Percentiles rank a stretch among this genome's conserved stretches.
These are phyloP conservation scores for Neurospora pannonica DNA, from an alignment of 495 filamentous ascomycete genomes.

Conservation along the genomic window DNA sequence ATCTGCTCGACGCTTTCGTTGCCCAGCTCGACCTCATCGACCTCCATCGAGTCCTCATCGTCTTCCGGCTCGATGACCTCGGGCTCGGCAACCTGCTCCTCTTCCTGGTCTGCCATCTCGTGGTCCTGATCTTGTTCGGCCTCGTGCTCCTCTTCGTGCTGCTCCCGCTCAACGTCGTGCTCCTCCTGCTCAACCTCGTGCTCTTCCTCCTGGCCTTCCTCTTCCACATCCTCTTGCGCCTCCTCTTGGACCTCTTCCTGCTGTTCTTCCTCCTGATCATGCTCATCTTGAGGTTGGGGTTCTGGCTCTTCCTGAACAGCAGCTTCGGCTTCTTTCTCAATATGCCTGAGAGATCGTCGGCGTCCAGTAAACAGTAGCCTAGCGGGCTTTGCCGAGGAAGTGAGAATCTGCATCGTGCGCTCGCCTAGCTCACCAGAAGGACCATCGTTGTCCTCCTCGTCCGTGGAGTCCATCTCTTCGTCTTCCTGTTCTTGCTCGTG, in stretches of 20 bases:
- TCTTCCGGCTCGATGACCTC: neutral
- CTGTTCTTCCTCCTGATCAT: neutral
- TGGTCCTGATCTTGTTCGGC: neutral
- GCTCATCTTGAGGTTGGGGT: neutral
- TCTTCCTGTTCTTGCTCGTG: neutral
- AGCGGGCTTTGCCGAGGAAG: neutral
- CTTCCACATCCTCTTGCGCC: neutral
- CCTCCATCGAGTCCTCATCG: conserved; percentile 1
- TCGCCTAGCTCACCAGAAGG: neutral
- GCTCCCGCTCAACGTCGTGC: neutral
- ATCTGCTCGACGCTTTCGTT: conserved; percentile 1
- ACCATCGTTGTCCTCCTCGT: conserved; percentile 1
- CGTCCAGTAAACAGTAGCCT: neutral
- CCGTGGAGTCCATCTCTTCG: neutral
- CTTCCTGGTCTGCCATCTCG: neutral
- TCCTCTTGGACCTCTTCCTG: neutral
- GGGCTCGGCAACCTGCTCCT: neutral
- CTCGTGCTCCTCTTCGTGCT: neutral
- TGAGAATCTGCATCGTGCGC: neutral
- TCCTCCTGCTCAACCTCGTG: neutral
- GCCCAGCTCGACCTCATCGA: conserved; percentile 12
- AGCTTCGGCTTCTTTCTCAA: neutral
- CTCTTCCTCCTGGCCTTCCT: neutral
- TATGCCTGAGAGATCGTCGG: neutral
- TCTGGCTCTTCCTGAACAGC: neutral